Evolutionary conservation across 2,329 filamentous ascomycete species (phyloP).

Genomic region (Mycosphaerelloides madeirae): DNA sequence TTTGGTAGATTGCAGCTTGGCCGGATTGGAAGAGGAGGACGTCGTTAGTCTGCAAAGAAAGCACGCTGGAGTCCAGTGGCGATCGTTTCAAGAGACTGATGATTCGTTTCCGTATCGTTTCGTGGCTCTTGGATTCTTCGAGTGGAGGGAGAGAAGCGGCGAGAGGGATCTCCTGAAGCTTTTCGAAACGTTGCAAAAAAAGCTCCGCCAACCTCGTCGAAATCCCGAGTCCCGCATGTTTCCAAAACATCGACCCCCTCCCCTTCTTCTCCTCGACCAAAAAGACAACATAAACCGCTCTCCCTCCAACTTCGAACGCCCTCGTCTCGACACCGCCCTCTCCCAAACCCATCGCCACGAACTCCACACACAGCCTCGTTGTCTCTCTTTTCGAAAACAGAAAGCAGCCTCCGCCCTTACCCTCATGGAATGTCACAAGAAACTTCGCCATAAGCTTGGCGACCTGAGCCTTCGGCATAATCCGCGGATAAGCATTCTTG

Average conservation of each 20-base stretch:
- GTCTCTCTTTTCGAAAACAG: too few relatives aligned
- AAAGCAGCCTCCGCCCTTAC: too few relatives aligned
- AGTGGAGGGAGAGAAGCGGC: too few relatives aligned
- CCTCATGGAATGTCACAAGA: too few relatives aligned
- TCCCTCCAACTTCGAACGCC: too few relatives aligned
- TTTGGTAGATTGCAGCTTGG: conserved; percentile 89
- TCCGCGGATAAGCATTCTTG: conserved; percentile 2
- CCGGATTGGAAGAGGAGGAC: conserved; percentile 80
- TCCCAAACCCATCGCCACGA: background rate
- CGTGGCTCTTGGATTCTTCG: background rate
- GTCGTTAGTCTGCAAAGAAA: conserved; percentile 42
- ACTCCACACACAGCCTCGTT: too few relatives aligned
- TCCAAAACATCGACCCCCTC: too few relatives aligned
- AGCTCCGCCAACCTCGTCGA: background rate
- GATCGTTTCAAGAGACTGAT: background rate
- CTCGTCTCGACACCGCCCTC: background rate
- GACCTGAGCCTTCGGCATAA: conserved; percentile 1
- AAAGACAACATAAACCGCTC: too few relatives aligned
- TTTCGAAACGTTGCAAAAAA: background rate
- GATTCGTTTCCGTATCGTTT: conserved; percentile 1
- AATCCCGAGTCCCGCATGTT: too few relatives aligned
- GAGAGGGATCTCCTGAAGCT: background rate
- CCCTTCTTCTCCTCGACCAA: too few relatives aligned
- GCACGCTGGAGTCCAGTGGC: conserved; percentile 49
- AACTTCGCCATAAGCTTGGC: too few relatives aligned